Base-by-base conservation (phyloP, 495 filamentous ascomycete species). In the Xylaria curta region DNA sequence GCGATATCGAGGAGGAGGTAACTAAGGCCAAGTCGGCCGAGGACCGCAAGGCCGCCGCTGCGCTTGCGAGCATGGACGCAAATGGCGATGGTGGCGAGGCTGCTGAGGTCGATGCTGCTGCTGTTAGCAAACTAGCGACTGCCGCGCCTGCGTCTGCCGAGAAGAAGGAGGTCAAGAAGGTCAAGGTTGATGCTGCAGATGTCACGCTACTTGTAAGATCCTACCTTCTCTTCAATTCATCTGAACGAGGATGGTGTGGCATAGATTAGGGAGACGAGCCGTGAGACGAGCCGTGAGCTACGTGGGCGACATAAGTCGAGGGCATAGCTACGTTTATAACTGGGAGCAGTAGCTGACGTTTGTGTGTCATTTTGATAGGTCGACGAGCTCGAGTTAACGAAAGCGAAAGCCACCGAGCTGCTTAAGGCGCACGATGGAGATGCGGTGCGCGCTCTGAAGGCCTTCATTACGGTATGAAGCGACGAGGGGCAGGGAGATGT, bases 1-100 rank as follows among this genome's bases (percentile, higher is more conserved):
- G 89, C 69, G 84, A 90, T 46, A 89, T 89, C 58, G 85, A 90
- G 28, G 87, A 88, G 51, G 81, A 87, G 54, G 81, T 88, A 54
- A 83, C 90, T 51, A 90, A 88, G 66, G 92, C 88, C 69, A 87
- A 89, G 80, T 88, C 87, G 49, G 88, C 93, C 72, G 94, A 97
- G 82, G 94, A 96, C 83, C 92, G 94, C 80, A 97, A 96, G 82
- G 93, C 95, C 26, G 94, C 94, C 69, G 93, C 93, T 33, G 94
- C 95, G 21, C 89, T 97, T 75, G 90, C 89, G 72, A 89, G 89
- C 68, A 91, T 97, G 66, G 91, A 95, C 74, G 80, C 87, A 33
- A 81, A 78, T 44, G 82, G 82, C 71, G 90, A 90, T 68, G 82
- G 84, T n/a, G 72, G 83, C 28, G 70, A 75, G 12, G 66, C 82